Evolutionary conservation across 257 asterid genomes (phyloP), one percentile per base, ranked within the genome.

Genomic region (Eucommia ulmoides): DNA sequence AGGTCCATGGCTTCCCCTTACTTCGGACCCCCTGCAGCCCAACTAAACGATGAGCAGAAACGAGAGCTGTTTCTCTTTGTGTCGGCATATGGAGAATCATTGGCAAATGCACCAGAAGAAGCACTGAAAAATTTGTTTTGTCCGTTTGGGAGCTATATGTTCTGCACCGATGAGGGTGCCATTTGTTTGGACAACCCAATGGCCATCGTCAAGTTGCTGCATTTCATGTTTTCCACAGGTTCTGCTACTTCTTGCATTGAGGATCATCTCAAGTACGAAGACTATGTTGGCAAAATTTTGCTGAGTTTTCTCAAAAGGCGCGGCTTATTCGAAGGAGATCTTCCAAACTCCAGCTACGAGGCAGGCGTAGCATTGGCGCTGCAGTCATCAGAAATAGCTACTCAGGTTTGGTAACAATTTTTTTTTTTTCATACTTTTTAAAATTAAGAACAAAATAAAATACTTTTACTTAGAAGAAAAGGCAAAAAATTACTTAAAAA

Each of bases 71-170:
- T 72, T 24, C 56, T 41, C 8, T 10, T 51, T 0, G 81, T 83
- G 24, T 45, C 69, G 71, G 63, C 66, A 20, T 70, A 70, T 56
- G 69, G 71, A 19, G 65, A 65, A 60, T 58, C 52, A 55, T 51
- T 74, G 52, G 56, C 65, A 2, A 44, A 20, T 41, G 79, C 64
- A 47, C 65, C 42, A 22, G 70, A 51, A 16, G 61, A 57, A 44
- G 33, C 23, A 8, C 59, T 52, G 38, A 53, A 58, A 7, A 66
- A 67, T 22, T 19, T 53, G 22, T 83, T 72, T 61, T 78, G 80
- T 64, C 97, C 97, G 0, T 88, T 77, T 24, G 95, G 97, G 65
- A 81, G 83, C 72, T 88, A 76, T 41, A 41, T 88, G 80, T 79
- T 88, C 53, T 88, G 95, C 70, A 81, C 79, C 15, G 75, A 54